Evolutionary conservation across 2,329 filamentous ascomycete genomes (phyloP), one percentile per base, ranked within the genome.

Genomic region (Acarospora socialis): DNA sequence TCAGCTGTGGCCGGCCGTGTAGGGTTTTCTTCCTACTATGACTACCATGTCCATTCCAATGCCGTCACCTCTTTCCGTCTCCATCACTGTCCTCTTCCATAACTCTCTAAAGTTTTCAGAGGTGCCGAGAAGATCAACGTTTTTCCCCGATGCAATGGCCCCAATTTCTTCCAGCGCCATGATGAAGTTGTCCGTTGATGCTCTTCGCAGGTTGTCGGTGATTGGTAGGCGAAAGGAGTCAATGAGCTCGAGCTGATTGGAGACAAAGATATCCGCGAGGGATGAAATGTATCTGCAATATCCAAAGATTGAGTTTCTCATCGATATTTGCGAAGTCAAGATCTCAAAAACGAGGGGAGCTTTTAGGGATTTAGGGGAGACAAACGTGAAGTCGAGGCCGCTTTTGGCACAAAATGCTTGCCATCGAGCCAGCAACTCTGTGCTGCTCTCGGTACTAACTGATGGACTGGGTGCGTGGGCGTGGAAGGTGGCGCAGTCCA

Each of bases 381-480:
- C n/a, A n/a, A n/a, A n/a, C n/a, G n/a, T n/a, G n/a, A n/a, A n/a
- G n/a, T n/a, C n/a, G 5, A 24, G 13, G 21, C 21, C 21, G 13
- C 21, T 24, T 24, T 5, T 3, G 21, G 5, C 21, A 5, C 21
- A 13, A 13, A 24, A 24, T n/a, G 4, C 3, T 10, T 4, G 10
- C 4, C n/a, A 24, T 13, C 21, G 21, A n/a, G 3, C 21, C 21
- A 24, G 4, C 10, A 24, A n/a, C 5, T 24, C 21, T 3, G n/a
- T 13, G 21, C 21, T 10, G 3, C 5, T 13, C 5, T 24, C 5
- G 28, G 32, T 29, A 34, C 36, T 25, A 44, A 46, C 22, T 10
- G 21, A 24, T 24, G n/a, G n/a, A n/a, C n/a, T n/a, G n/a, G n/a
- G n/a, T n/a, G n/a, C n/a, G n/a, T n/a, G n/a, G n/a, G n/a, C n/a